Evolutionary conservation across 306 rosid genomes (phyloP), one percentile per base, ranked within the genome.

Genomic region (Castanopsis chinensis): DNA sequence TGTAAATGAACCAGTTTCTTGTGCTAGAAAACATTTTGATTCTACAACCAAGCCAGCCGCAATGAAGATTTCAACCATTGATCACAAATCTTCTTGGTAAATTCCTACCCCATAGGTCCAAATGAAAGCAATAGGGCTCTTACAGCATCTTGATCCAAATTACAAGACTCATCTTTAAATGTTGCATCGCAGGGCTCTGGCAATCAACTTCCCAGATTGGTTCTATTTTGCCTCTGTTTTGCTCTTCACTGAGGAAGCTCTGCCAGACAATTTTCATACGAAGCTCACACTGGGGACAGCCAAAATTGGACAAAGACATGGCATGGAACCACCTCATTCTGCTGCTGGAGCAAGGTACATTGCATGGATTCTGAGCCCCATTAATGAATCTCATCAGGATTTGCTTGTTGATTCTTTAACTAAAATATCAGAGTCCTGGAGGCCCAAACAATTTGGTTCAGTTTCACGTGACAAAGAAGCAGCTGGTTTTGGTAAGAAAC

Each of bases 191-290:
- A 86, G 89, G 86, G 81, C 80, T 54, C 72, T 80, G 56, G 88
- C 86, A 70, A 85, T 85, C 79, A 79, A 67, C 84, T 85, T 85
- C 71, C 88, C 86, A 3, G 71, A 71, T 52, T 85, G 89, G 89
- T 82, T 79, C 55, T 80, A 68, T 64, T 80, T 72, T 69, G 89
- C 89, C 63, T 86, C 86, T 73, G 41, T 71, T 23, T 45, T 86
- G 67, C 88, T 85, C 41, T 83, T 83, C 78, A 68, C 74, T 0
- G 79, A 45, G 72, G 58, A 71, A n/a, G 68, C 63, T n/a, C 18
- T 78, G 35, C 76, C 57, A 17, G 58, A 72, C 12, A 61, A 23
- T 19, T 73, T 80, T 45, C 78, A 71, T 54, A n/a, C 43, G 18
- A 49, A 13, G 17, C 76, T 83, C 58, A 58, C 25, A 67, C 5